Evolutionary conservation across 73 alveolate species (phyloP), one percentile per base, ranked within the genome.

Genomic region (Paramecium caudatum): DNA sequence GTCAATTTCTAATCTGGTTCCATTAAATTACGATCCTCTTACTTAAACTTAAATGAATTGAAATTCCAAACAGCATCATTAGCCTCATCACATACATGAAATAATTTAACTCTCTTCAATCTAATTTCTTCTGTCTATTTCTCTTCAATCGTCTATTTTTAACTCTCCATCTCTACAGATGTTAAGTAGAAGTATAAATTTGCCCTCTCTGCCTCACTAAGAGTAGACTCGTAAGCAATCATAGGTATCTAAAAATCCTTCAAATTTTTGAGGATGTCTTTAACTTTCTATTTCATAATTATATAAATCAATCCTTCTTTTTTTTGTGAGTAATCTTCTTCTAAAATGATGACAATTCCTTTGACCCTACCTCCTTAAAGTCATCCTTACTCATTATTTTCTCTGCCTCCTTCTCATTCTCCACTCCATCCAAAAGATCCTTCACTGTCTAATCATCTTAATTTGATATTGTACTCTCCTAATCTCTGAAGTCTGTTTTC

Each of bases 401-500:
- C 21, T 74, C 88, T 21, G 88, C 88, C 47, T 74, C 88, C 21
- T 74, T 74, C n/a, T 74, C 88, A 74, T 45, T 74, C 65, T 74
- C 62, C 16, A 74, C 65, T 13, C 88, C 88, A 21, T 74, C 88
- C 30, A 74, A 16, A 21, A 74, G 43, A 74, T 74, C 88, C 32
- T 74, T 74, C 39, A 74, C 19, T 7, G 62, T 41, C 43, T 74
- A 41, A 39, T 74, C 88, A 39, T 74, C 88, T 13, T 74, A 27
- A 45, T 74, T 74, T 0, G 49, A 65, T 25, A 30, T 43, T 0
- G 47, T 65, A n/a, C 83, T 65, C 39, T 65, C 47, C 8, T 65
- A 9, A 10, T 7, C 6, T 10, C 10, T 41, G 6, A 41, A 41
- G 39, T 74, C 62, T 39, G n/a, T 41, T 16, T 74, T 74, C 19